These are phyloP conservation scores for Xylaria sp. DNA, from an alignment of 2,329 filamentous ascomycete genomes.

Conservation along the genomic window DNA sequence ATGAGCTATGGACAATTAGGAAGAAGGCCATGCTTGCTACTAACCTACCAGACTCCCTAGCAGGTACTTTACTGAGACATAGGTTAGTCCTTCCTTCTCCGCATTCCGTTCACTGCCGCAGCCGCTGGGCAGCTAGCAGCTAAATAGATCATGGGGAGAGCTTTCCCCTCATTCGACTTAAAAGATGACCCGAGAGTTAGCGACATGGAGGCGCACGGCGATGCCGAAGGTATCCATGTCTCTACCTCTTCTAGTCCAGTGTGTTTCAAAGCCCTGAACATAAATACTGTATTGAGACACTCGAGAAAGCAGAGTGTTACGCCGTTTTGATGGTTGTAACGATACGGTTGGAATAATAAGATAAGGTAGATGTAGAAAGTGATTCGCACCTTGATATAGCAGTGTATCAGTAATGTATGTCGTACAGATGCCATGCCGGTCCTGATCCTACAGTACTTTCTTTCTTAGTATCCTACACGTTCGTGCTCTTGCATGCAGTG, in stretches of 20 bases:
- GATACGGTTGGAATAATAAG: neutral
- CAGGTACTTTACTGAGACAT: neutral
- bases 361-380: neutral
- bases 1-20: neutral
- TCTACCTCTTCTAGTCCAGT: too few relatives aligned
- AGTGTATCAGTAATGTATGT: neutral
- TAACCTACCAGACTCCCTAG: too few relatives aligned
- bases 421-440: neutral
- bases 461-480: slow-evolving; percentile 1
- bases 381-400: slow-evolving; percentile 3
- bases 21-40: slow-evolving; percentile 12
- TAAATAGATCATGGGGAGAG: slow-evolving; percentile 1
- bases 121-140: slow-evolving; percentile 1
- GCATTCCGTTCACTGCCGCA: slow-evolving; percentile 15
- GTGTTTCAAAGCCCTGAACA: too few relatives aligned
- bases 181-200: slow-evolving; percentile 22
- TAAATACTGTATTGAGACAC: too few relatives aligned
- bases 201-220: slow-evolving; percentile 12
- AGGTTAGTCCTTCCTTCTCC: too few relatives aligned
- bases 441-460: neutral
- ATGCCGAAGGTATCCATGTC: slow-evolving; percentile 18
- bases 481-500: slow-evolving; percentile 12
- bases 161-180: slow-evolving; percentile 11
- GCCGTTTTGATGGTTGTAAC: neutral
- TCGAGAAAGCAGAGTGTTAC: neutral